Evolutionary conservation across 345 rosid species (phyloP).

Genomic region (Populus davidiana): DNA sequence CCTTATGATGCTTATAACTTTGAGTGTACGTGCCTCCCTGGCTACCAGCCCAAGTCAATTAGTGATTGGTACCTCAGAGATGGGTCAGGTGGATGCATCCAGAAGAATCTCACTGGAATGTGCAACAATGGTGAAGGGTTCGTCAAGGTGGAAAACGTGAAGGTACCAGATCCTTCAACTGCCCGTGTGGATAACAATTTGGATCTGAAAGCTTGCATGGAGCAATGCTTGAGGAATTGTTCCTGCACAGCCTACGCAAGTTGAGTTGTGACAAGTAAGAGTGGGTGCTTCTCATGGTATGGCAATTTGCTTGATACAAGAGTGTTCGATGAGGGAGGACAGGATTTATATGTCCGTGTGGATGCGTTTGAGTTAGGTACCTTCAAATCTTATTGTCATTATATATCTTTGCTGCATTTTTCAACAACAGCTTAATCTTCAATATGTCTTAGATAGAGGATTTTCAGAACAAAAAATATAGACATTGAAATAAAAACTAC

Average conservation of each 20-base stretch:
- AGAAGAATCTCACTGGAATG: too few species aligned
- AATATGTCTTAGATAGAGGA: too few species aligned
- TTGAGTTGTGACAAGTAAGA: not conserved
- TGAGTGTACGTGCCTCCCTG: slow-evolving; percentile 22
- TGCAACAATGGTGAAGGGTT: too few species aligned
- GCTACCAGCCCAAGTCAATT: slow-evolving; percentile 3
- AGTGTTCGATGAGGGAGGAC: not conserved
- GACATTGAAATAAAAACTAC: too few species aligned
- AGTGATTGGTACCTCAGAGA: not conserved
- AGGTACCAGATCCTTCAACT: too few species aligned
- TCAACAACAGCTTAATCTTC: too few species aligned
- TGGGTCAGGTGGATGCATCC: too few species aligned
- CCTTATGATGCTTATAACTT: slow-evolving; percentile 1
- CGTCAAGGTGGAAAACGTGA: too few species aligned
- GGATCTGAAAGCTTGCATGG: not conserved
- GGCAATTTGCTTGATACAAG: slow-evolving; percentile 20
- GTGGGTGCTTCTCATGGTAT: slow-evolving; percentile 18
- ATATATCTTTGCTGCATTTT: too few species aligned
- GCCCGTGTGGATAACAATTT: slow-evolving; percentile 4
- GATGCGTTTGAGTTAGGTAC: too few species aligned
- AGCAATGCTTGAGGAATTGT: slow-evolving; percentile 5
- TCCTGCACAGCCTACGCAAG: slow-evolving; percentile 16
- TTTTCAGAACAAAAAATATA: too few species aligned
- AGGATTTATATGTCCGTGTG: slow-evolving; percentile 13
- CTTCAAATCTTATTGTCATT: too few species aligned